phyloP scores from a whole-genome alignment of 164 flowering plant species.

The Litsea cubeba region DNA sequence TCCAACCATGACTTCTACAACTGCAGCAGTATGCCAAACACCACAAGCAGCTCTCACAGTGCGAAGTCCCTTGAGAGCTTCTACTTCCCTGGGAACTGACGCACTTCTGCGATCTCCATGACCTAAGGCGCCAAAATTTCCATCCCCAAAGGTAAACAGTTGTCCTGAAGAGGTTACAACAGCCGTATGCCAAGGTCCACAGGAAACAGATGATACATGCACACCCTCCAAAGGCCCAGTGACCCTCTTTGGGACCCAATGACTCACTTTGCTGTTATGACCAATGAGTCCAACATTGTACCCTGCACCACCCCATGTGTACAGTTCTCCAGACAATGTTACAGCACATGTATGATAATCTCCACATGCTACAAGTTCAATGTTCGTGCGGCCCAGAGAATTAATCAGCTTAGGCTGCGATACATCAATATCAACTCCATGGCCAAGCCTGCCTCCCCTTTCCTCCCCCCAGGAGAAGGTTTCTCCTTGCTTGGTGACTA shows the following conservation, averaged over 20 bases:
- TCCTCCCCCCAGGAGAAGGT: slow-evolving; percentile 94
- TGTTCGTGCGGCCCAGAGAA: slow-evolving; percentile 28
- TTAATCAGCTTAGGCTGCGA: slow-evolving; percentile 69
- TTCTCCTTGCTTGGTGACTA: slow-evolving; percentile 86
- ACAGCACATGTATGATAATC: slow-evolving; percentile 19
- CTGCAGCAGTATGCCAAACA: slow-evolving; percentile 32
- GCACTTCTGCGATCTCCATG: slow-evolving; percentile 24
- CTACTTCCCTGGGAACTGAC: slow-evolving; percentile 23
- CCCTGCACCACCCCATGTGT: slow-evolving; percentile 27
- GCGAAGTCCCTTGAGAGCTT: slow-evolving; percentile 21
- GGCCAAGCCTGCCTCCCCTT: slow-evolving; percentile 90
- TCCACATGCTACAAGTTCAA: slow-evolving; percentile 12
- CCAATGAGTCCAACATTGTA: slow-evolving; percentile 24
- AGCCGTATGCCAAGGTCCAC: slow-evolving; percentile 26
- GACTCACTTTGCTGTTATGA: slow-evolving; percentile 20
- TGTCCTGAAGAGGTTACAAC: slow-evolving; percentile 21
- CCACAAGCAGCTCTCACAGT: slow-evolving; percentile 28
- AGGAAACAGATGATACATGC: slow-evolving; percentile 23
- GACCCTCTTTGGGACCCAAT: slow-evolving; percentile 26
- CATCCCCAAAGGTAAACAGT: slow-evolving; percentile 31
- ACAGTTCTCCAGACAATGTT: slow-evolving; percentile 18
- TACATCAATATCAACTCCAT: slow-evolving; percentile 71
- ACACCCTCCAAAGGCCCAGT: slow-evolving; percentile 23
- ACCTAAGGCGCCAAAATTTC: slow-evolving; percentile 30
- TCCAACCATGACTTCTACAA: slow-evolving; percentile 26